These are phyloP conservation scores for Penicillium griseofulvum DNA, from an alignment of 2,329 filamentous ascomycete genomes.

Conservation along the genomic window DNA sequence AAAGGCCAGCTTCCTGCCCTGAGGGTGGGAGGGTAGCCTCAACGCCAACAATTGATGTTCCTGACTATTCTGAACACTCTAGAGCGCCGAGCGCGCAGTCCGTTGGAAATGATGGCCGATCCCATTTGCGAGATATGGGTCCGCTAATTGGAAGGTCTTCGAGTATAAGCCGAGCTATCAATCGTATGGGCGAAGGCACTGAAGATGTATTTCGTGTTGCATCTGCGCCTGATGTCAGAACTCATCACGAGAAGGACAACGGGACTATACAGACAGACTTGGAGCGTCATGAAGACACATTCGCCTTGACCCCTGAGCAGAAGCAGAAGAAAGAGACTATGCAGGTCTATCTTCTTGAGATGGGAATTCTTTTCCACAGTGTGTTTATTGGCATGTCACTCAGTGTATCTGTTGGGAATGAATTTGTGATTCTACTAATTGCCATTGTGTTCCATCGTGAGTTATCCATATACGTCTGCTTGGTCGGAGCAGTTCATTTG, in stretches of 20 bases:
- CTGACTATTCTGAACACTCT: not conserved
- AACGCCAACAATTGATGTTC: not conserved
- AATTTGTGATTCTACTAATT: slow-evolving; percentile 36
- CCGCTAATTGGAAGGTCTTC: slow-evolving; percentile 28
- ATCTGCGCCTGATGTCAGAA: slow-evolving; percentile 19
- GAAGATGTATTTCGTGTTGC: slow-evolving; percentile 25
- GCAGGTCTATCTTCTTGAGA: slow-evolving; percentile 72
- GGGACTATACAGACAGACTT: slow-evolving; percentile 16
- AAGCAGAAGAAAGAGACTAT: slow-evolving; percentile 63
- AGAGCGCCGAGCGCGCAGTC: not conserved
- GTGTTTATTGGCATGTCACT: slow-evolving; percentile 49
- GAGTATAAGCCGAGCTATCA: slow-evolving; percentile 31
- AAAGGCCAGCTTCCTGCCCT: not conserved
- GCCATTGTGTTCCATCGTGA: slow-evolving; percentile 39
- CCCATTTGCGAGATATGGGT: slow-evolving; percentile 27
- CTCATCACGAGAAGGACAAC: slow-evolving; percentile 14
- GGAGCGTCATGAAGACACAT: slow-evolving; percentile 17
- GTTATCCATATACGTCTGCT: slow-evolving; percentile 7
- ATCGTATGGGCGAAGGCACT: slow-evolving; percentile 25
- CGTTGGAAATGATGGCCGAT: slow-evolving; percentile 10
- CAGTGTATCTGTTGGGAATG: slow-evolving; percentile 34
- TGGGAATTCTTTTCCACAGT: slow-evolving; percentile 75
- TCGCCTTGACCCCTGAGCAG: slow-evolving; percentile 29
- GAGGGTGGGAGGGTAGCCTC: not conserved
- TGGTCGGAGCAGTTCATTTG: not conserved